Percentiles rank a stretch among this genome's conserved stretches.
phyloP scores from a whole-genome alignment of 495 filamentous ascomycete genomes.

The Pseudomonodictys pantanalensis region DNA sequence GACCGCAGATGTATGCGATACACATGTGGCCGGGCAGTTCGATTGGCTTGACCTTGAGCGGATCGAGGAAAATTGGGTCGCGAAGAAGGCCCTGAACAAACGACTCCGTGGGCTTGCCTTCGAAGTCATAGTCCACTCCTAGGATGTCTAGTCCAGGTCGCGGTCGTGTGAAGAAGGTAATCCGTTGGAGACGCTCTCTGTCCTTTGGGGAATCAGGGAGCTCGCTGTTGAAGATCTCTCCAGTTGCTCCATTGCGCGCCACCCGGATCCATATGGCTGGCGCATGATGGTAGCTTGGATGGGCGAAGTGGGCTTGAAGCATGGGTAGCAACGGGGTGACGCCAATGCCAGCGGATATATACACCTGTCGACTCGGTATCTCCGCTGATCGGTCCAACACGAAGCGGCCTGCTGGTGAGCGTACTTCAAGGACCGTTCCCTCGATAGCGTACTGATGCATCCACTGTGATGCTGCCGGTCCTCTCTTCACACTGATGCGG shows the following conservation, averaged over 20 bases:
- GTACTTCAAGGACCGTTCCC: background rate
- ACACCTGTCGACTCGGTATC: background rate
- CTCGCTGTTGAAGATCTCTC: background rate
- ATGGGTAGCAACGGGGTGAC: constrained; percentile 4
- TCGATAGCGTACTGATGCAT: background rate
- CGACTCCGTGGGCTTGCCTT: background rate
- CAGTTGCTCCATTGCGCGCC: background rate
- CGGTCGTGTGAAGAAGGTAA: background rate
- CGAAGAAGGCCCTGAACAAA: background rate
- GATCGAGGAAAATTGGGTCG: background rate
- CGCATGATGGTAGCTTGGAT: background rate
- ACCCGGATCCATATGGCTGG: background rate
- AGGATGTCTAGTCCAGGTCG: background rate
- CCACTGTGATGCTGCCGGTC: background rate
- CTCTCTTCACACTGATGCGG: constrained; percentile 7
- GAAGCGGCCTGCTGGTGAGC: background rate
- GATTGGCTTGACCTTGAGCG: background rate
- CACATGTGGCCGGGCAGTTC: background rate
- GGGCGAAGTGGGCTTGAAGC: constrained; percentile 7
- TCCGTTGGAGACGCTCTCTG: background rate
- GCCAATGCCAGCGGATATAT: constrained; percentile 4
- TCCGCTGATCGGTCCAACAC: background rate
- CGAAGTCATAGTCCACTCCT: background rate
- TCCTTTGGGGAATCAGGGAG: background rate
- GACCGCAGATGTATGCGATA: background rate